These are phyloP conservation scores for Vaccinium macrocarpon DNA, from an alignment of 148 eudicot genomes.

Conservation along the genomic window DNA sequence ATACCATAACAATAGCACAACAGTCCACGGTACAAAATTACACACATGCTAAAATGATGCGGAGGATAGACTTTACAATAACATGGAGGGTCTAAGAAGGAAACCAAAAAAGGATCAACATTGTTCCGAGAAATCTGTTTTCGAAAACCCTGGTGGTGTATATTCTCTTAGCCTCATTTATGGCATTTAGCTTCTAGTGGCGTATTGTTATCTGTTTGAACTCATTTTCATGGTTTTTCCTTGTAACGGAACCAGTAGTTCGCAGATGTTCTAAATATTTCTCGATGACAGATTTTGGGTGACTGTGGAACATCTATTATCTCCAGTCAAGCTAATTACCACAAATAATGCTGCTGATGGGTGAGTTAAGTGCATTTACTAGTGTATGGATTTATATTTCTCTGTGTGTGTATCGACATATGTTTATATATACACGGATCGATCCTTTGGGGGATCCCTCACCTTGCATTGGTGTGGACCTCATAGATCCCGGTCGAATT, in stretches of 20 bases:
- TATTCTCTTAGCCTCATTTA: not conserved
- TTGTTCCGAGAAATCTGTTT: not conserved
- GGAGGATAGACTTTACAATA: not conserved
- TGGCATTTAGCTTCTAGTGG: not conserved
- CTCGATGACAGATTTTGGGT: conserved; percentile 67
- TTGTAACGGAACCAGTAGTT: not conserved
- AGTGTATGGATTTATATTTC: not conserved
- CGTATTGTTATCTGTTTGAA: not conserved
- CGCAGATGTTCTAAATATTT: not conserved
- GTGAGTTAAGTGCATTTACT: conserved; percentile 37
- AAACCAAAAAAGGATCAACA: not conserved
- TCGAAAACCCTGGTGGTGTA: not conserved
- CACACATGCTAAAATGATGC: not conserved
- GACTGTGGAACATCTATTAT: conserved; percentile 57
- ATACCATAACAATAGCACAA: not conserved
- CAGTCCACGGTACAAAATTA: no score
- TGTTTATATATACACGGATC: not conserved
- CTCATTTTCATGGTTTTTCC: not conserved
- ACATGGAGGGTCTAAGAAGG: not conserved
- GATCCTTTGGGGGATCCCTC: no score
- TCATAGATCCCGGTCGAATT: no score
- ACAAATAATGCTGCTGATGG: conserved; percentile 62
- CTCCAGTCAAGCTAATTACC: conserved; percentile 65
- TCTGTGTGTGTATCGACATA: not conserved
- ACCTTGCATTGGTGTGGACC: no score